Conservation (phyloP, 495 filamentous ascomycete genomes). For the Penicillium psychrofluorescens region DNA sequence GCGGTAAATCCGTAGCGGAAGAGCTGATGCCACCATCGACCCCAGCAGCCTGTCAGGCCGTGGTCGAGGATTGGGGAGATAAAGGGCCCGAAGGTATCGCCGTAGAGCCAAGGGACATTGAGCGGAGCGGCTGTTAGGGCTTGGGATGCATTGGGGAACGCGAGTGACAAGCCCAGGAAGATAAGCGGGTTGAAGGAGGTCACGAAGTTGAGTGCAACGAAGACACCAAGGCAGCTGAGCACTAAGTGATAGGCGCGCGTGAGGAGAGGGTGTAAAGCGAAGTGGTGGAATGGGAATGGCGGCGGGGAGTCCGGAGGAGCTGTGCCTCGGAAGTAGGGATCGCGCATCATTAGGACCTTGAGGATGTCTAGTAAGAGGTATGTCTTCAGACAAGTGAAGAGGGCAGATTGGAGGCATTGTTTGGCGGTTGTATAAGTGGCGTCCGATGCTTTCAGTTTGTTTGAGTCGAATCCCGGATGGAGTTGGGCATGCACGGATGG, state of each 20-base stretch:
- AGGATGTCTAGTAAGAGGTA: slow-evolving; percentile 62
- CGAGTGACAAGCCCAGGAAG: slow-evolving; percentile 48
- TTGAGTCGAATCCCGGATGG: slow-evolving; percentile 6
- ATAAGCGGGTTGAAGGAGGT: slow-evolving; percentile 48
- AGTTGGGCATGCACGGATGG: slow-evolving; percentile 36
- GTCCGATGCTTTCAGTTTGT: slow-evolving; percentile 2
- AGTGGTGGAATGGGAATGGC: slow-evolving; percentile 39
- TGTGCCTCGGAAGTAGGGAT: slow-evolving; percentile 64
- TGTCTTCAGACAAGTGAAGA: slow-evolving; percentile 38
- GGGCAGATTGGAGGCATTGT: slow-evolving; percentile 39
- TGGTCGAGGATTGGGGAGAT: slow-evolving; percentile 48
- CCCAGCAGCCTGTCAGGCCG: slow-evolving; percentile 73
- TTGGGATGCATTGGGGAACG: slow-evolving; percentile 29
- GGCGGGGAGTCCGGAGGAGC: slow-evolving; percentile 22
- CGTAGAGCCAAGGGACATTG: slow-evolving; percentile 58
- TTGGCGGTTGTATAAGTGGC: slow-evolving; percentile 17
- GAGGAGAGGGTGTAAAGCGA: slow-evolving; percentile 24
- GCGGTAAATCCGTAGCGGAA: slow-evolving; percentile 68
- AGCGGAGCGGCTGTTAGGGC: slow-evolving; percentile 36
- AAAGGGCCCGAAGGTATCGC: slow-evolving; percentile 53
- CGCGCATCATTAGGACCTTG: slow-evolving; percentile 58
- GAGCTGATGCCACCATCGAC: slow-evolving; percentile 82
- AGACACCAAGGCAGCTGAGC: slow-evolving; percentile 42
- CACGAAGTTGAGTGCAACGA: slow-evolving; percentile 46
- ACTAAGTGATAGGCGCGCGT: slow-evolving; percentile 42